Conservation (phyloP, 1,284 basidiomycete species). For the Hymenochaete sp. region DNA sequence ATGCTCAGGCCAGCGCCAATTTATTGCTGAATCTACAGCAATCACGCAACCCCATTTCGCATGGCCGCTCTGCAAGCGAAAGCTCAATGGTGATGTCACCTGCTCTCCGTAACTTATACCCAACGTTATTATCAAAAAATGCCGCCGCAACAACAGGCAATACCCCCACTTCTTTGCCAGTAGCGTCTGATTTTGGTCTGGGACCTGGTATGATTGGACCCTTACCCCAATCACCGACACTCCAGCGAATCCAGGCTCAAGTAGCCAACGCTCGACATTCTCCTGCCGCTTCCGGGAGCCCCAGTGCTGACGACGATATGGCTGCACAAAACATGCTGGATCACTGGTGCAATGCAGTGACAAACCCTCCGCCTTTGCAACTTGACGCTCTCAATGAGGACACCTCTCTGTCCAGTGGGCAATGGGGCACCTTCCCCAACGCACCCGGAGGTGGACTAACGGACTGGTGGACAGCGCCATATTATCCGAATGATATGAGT, state of each 20-base stretch:
- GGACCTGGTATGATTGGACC: slow-evolving; percentile 1
- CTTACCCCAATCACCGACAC: slow-evolving; percentile 37
- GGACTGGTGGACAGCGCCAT: slow-evolving; percentile 19
- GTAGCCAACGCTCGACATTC: slow-evolving; percentile 38
- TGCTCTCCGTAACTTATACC: slow-evolving; percentile 1
- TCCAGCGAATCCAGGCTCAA: slow-evolving; percentile 53
- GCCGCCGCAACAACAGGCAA: not conserved
- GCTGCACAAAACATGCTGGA: slow-evolving; percentile 68
- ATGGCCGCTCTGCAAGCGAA: slow-evolving; percentile 28
- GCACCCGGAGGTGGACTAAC: slow-evolving; percentile 12
- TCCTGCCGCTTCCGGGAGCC: slow-evolving; percentile 54
- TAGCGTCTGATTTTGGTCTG: slow-evolving; percentile 19
- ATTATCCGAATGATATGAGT: slow-evolving; percentile 19
- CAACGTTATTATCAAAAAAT: slow-evolving; percentile 1
- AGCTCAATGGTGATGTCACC: slow-evolving; percentile 13
- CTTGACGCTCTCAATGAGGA: slow-evolving; percentile 34
- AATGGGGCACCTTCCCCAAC: slow-evolving; percentile 31
- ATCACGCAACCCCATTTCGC: slow-evolving; percentile 25
- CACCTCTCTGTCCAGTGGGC: slow-evolving; percentile 23
- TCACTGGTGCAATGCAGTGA: slow-evolving; percentile 72
- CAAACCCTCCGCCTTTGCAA: slow-evolving; percentile 51
- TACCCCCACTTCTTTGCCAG: slow-evolving; percentile 15
- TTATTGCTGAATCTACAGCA: slow-evolving; percentile 43
- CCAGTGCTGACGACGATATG: slow-evolving; percentile 63
- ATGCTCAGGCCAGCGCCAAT: slow-evolving; percentile 35